Base-by-base conservation (phyloP, 2,329 filamentous ascomycete genomes). In the Geosmithia putterillii region DNA sequence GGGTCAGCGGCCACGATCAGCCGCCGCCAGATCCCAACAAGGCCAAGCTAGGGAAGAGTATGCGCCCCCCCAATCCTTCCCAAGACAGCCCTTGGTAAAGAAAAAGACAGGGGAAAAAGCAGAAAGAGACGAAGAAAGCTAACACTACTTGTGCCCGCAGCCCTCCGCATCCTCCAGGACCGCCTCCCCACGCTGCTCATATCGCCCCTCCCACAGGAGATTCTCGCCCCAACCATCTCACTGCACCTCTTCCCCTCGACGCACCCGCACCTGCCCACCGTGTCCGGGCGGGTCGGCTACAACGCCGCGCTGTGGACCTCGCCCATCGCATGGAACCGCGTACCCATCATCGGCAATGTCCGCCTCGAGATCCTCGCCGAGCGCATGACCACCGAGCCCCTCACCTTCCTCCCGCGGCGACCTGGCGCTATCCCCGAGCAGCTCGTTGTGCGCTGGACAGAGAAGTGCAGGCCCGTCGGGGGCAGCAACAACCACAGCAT, bases 261-360 rank as follows among this genome's bases (percentile, higher is more conserved):
- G 1, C 86, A 94, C 55, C 86, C 85, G 3, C 83, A 90, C 59
- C 84, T 98, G 3, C 92, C 92, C 28, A 84, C 80, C n/a, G 92
- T 96, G 36, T 86, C 86, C 22, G 92, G 92, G 42, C 79, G 85
- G 40, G 83, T 95, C 32, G 83, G 87, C 40, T 98, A 98, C 61
- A 84, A 84, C 32, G 90, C 92, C 17, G 92, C 92, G 3, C 70
- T 98, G 34, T 96, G 89, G 89, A 95, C 92, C 1, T 88, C 89
- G 0, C 92, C 92, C 0, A 83, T 98, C 42, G 90, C 89, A 23
- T 98, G 92, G 92, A 94, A 94, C 55, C 79, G 86, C 22, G 74
- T 98, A 1, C 92, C 92, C 2, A 77, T 96, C 18, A 75, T 95
- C 25, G 89, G 90, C 51, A 94, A 95, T 55, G 86, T 95, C 38